A percentile compares a stretch with the other conserved stretches of the same genome.
Evolutionary conservation across 495 filamentous ascomycete species (phyloP).

Genomic region (Cairneyella variabilis): DNA sequence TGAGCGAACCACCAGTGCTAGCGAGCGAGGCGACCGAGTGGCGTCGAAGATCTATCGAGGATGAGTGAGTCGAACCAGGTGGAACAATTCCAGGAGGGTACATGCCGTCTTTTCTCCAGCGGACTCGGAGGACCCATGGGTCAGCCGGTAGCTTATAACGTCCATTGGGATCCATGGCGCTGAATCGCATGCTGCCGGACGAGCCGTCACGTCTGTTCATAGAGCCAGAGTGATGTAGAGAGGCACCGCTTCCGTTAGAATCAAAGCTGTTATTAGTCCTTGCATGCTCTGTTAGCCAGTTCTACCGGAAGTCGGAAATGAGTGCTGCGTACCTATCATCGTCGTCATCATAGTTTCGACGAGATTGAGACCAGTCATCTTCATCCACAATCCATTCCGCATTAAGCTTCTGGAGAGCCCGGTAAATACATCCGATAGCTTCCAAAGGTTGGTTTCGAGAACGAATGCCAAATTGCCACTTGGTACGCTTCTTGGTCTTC

Average conservation of each 20-base stretch:
- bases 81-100: conserved; percentile 34
- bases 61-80: conserved; percentile 28
- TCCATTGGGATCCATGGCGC: conserved; percentile 25
- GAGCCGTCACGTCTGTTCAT: conserved; percentile 23
- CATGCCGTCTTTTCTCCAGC: conserved; percentile 76
- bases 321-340: conserved; percentile 17
- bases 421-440: conserved; percentile 90
- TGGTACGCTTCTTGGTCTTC: conserved; percentile 67
- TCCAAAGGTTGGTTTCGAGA: conserved; percentile 91
- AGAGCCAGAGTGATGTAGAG: conserved; percentile 30
- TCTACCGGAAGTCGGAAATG: not conserved
- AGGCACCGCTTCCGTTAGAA: conserved; percentile 25
- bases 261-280: conserved; percentile 23
- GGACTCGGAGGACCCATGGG: conserved; percentile 91
- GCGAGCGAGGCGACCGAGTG: conserved; percentile 30
- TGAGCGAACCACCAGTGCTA: conserved; percentile 28
- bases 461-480: conserved; percentile 97
- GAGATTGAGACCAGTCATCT: conserved; percentile 34
- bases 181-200: conserved; percentile 16
- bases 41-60: conserved; percentile 24
- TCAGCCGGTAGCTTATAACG: conserved; percentile 83
- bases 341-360: not conserved
- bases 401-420: conserved; percentile 79
- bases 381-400: conserved; percentile 75
- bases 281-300: conserved; percentile 6